Percentiles rank a stretch among this genome's conserved stretches.
Conservation (phyloP, 352 stramenopile species). For the Pythium rishiriense region DNA sequence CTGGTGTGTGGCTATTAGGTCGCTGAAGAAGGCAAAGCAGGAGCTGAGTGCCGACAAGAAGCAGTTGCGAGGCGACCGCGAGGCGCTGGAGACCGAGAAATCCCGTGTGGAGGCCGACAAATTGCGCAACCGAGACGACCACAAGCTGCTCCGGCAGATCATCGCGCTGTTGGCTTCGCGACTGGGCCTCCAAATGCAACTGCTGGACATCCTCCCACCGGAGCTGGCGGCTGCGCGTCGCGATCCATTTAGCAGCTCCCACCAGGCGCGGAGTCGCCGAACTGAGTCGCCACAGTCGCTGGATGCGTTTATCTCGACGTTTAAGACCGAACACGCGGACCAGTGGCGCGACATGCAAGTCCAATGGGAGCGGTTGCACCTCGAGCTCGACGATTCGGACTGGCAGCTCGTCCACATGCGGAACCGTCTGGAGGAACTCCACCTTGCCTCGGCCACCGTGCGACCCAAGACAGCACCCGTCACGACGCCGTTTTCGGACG, state of each 20-base stretch:
- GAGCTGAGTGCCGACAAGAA: conserved; percentile 34
- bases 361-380: conserved; percentile 47
- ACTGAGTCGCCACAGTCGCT: conserved; percentile 5
- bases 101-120: conserved; percentile 1
- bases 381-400: conserved; percentile 52
- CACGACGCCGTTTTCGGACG: conserved; percentile 66
- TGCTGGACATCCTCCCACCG: conserved; percentile 40
- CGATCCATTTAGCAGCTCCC: neutral
- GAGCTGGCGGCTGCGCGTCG: conserved; percentile 8
- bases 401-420: conserved; percentile 71
- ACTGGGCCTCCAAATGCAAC: conserved; percentile 44
- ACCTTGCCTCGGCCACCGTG: conserved; percentile 7
- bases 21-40: conserved; percentile 45
- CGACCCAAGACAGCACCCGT: conserved; percentile 18
- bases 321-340: conserved; percentile 35
- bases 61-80: conserved; percentile 34
- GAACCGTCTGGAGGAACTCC: conserved; percentile 51
- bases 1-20: conserved; percentile 18
- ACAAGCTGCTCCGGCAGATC: conserved; percentile 44
- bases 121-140: conserved; percentile 37
- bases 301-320: conserved; percentile 29
- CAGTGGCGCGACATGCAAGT: conserved; percentile 43
- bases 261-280: neutral
- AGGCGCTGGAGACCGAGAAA: conserved; percentile 4
- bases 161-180: conserved; percentile 45